phyloP scores from a whole-genome alignment of 164 flowering plant species.

The Magnolia sinica region DNA sequence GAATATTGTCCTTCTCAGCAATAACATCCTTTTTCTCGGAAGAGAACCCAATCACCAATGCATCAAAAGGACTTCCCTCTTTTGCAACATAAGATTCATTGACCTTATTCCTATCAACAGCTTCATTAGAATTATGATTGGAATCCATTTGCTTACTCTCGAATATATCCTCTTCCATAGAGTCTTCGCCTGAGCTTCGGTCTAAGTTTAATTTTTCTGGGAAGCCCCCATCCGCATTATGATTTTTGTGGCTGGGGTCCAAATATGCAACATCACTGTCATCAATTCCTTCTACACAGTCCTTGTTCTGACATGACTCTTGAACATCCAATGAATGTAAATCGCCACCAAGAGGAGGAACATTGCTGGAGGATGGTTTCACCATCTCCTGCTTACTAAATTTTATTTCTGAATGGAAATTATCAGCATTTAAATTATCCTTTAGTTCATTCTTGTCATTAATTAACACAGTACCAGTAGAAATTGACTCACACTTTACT shows the following conservation, averaged over 20 bases:
- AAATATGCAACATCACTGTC: conserved; percentile 35
- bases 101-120: conserved; percentile 39
- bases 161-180: conserved; percentile 75
- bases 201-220: conserved; percentile 75
- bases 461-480: conserved; percentile 85
- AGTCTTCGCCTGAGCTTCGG: conserved; percentile 80
- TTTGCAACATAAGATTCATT: conserved; percentile 33
- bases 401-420: conserved; percentile 81
- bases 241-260: conserved; percentile 45
- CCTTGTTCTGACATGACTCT: conserved; percentile 51
- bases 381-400: conserved; percentile 66
- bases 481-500: conserved; percentile 88
- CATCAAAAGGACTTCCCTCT: conserved; percentile 44
- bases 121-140: conserved; percentile 37
- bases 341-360: conserved; percentile 55
- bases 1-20: conserved; percentile 29
- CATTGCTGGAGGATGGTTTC: conserved; percentile 60
- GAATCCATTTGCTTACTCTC: conserved; percentile 66
- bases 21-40: conserved; percentile 28
- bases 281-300: conserved; percentile 24
- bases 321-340: conserved; percentile 62
- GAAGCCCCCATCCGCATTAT: conserved; percentile 48
- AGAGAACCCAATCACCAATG: conserved; percentile 36
- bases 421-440: conserved; percentile 87
- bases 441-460: conserved; percentile 87